Evolutionary conservation across 768 basidiomycete species (phyloP), one percentile per base, ranked within the genome.

Genomic region (Kwoniella dejecticola): DNA sequence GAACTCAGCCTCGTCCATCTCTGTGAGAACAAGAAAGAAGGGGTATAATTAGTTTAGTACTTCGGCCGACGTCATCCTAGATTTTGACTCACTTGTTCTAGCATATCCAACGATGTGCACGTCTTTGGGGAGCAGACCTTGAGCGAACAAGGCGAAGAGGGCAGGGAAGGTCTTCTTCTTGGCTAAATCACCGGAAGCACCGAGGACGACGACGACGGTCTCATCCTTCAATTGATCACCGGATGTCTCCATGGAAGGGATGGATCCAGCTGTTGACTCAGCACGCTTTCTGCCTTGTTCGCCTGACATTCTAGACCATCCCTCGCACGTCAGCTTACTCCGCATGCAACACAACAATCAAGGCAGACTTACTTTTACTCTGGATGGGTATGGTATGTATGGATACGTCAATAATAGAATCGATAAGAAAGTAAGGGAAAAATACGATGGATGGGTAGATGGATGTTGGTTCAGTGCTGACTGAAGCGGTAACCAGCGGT

Each of bases 161-260:
- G 95, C 95, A 11, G 95, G 95, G 80, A 92, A 89, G 3, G 95
- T 98, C 94, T 99, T 99, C 83, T 99, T 99, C 88, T 96, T 95
- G 66, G 95, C 95, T 46, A 99, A 84, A 83, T 99, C 95, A 40
- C 95, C 95, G 57, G 91, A 94, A 2, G 95, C 95, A 58, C 95
- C 95, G 63, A 94, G 86, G 55, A 98, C 94, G 72, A 95, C 81
- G 81, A 96, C 87, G 82, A 91, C 78, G 19, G 91, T 93, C 82
- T 95, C 92, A 60, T 91, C 88, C 79, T 83, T 89, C 82, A 95
- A 85, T 58, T 85, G 83, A 33, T 89, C 82, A 60, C 87, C 84
- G 60, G 81, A 74, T 47, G 84, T 83, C 81, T 89, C 88, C 91
- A 93, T 92, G 46, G 90, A 91, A 19, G 91, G 91, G 77, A 94